Base-by-base conservation (phyloP, 345 rosid genomes). In the Durio zibethinus region DNA sequence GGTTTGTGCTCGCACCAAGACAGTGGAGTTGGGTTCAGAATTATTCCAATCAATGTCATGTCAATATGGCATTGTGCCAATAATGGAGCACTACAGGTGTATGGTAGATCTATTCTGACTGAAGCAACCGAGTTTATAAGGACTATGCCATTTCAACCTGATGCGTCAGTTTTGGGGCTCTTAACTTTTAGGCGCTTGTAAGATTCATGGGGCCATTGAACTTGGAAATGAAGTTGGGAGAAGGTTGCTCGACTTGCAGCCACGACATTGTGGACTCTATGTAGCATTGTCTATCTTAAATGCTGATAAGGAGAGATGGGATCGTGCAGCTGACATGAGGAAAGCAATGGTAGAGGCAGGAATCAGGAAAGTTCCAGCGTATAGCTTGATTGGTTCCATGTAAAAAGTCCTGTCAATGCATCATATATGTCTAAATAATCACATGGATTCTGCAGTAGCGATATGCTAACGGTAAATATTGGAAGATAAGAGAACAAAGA, bases 1-100 rank as follows among this genome's bases (percentile, higher is more conserved):
- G 1, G 93, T 91, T 47, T 93, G 97, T 84, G 89, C 97, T 45
- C 86, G 89, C 31, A 80, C 86, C 59, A 80, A 82, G 43, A 85
- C 82, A 29, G 80, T 89, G 68, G 88, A 85, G 48, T 56, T 83
- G 54, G 93, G 93, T 75, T 79, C 85, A 62, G 54, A 82, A 67
- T 14, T 90, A 80, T 89, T 89, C 70, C 59, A 71, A 73, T 87
- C 87, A 1, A 81, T 87, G 81, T 45, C 61, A 47, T 5, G 53
- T 5, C 87, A 77, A 54, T 87, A 84, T 71, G 83, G 81, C 45
- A 80, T 92, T 57, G 62, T 63, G 57, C 94, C 94, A 53, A 68
- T 71, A 70, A 87, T 89, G 85, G 93, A 92, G 75, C 94, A 90
- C 76, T 91, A 90, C 52, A 91, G 94, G 21, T 93, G 97, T 75